Conservation (phyloP, 805 yeast species). For the Schwanniomyces yamadae region DNA sequence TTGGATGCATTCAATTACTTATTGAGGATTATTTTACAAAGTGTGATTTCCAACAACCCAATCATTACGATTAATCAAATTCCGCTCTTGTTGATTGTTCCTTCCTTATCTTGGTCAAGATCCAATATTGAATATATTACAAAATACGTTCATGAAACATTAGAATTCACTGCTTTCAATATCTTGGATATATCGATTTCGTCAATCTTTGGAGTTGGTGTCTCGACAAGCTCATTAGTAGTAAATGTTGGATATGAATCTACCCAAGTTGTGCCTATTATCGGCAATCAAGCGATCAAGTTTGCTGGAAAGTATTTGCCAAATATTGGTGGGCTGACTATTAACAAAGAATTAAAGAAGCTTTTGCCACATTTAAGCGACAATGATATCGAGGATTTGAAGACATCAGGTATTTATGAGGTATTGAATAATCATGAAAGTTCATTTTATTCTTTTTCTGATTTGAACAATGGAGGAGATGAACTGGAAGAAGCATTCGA, state of each 20-base stretch:
- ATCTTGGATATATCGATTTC: conserved; percentile 68
- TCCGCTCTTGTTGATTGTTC: conserved; percentile 67
- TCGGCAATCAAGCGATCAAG: conserved; percentile 63
- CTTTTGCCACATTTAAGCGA: conserved; percentile 57
- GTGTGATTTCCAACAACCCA: conserved; percentile 37
- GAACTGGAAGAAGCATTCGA: conserved; percentile 77
- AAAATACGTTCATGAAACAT: conserved; percentile 69
- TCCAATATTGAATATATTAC: conserved; percentile 66
- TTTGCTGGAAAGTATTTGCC: conserved; percentile 51
- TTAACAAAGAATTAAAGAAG: conserved; percentile 53
- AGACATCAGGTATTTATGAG: conserved; percentile 74
- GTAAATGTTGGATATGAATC: conserved; percentile 78
- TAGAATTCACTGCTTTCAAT: conserved; percentile 72
- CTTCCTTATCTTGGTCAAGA: conserved; percentile 66
- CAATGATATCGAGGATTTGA: conserved; percentile 70
- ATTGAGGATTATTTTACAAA: conserved; percentile 44
- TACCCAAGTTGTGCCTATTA: conserved; percentile 77
- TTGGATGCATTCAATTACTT: conserved; percentile 69
- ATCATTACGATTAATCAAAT: conserved; percentile 58
- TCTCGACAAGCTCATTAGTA: conserved; percentile 63
- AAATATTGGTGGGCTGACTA: conserved; percentile 60
- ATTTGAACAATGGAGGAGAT: conserved; percentile 30
- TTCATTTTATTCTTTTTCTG: conserved; percentile 62
- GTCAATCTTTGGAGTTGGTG: conserved; percentile 70
- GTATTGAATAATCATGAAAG: conserved; percentile 68